Base-by-base conservation (phyloP, 805 yeast species). In the Groenewaldozyma salmanticensis region DNA sequence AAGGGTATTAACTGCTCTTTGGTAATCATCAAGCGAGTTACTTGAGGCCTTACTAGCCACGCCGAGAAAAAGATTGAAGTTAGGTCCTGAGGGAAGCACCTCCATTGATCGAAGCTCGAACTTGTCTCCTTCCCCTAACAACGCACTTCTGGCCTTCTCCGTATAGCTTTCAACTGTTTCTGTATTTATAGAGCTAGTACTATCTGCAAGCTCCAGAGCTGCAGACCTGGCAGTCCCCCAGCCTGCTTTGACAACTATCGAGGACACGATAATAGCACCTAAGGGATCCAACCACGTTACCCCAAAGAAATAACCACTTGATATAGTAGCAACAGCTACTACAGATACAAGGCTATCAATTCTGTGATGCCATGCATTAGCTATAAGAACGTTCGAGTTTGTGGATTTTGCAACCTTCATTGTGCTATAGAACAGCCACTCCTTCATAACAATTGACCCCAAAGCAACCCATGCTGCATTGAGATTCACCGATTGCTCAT, bases 341-440 rank as follows among this genome's bases (percentile, higher is more conserved):
- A 81, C 69, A 0, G 96, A 85, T 1, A 97, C 94, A 52, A 92
- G 60, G 1, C 95, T 81, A 57, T 92, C 98, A 7, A 90, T 92
- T 48, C 98, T 72, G 58, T 92, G 98, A 60, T 92, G 98, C 97
- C 98, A 92, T 2, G 98, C 98, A 57, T 92, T 92, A 3, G 98
- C 98, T 38, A 85, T 77, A 37, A 92, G 69, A 3, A 92, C 97
- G 47, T 86, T 85, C 0, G 96, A 86, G 55, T 84, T 82, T 21
- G 85, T 73, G 46, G 72, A 67, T 37, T 69, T 67, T 1, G 96
- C 98, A 18, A 92, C 77, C 46, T 77, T 75, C 62, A 79, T 72
- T 0, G 98, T 92, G 9, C 85, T 82, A 44, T 76, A 76, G 62
- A 76, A 92, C 33, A 92, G 75, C 74, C 94, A 75, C 60, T 92